Conservation (phyloP, 2,329 filamentous ascomycete species). For the Chalaropsis thielavioides region DNA sequence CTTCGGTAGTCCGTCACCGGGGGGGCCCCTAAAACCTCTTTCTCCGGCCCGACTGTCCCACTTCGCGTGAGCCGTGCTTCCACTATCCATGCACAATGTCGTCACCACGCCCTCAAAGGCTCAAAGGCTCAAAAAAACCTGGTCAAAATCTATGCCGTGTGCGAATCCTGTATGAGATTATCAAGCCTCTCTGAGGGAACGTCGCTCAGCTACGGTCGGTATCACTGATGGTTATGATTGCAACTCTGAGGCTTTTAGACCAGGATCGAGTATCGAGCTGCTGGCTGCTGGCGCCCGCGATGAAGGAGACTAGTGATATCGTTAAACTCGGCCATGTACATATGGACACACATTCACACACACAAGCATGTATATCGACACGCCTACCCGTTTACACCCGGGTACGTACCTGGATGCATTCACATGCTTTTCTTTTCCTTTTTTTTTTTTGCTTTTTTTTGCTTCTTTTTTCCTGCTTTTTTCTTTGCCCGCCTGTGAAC, state of each 20-base stretch:
- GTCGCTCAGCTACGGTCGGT: conserved; percentile 13
- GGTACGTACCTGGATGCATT: not conserved
- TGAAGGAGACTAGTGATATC: not conserved
- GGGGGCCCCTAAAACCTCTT: conserved; percentile 9
- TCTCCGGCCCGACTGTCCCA: conserved; percentile 17
- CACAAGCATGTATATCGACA: not conserved
- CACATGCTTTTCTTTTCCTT: not conserved
- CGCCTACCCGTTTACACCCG: not conserved
- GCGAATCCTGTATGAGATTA: conserved; percentile 14
- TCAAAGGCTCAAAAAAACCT: conserved; percentile 12
- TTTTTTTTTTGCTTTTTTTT: not conserved
- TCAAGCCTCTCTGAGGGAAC: conserved; percentile 12
- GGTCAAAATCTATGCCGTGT: conserved; percentile 3
- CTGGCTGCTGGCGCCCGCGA: not conserved
- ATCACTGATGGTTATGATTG: conserved; percentile 11
- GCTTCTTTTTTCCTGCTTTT: not conserved
- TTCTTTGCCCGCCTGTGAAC: not conserved
- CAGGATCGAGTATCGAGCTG: not conserved
- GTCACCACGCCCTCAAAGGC: conserved; percentile 8
- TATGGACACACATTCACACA: not conserved
- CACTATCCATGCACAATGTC: conserved; percentile 15
- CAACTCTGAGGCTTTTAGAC: conserved; percentile 16
- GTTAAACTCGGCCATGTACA: not conserved
- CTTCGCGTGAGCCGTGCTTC: conserved; percentile 16
- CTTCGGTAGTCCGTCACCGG: conserved; percentile 17